A percentile compares a stretch with the other conserved stretches of the same genome.
These are phyloP conservation scores for Papilionanthe hybrid DNA, from an alignment of 116 monocot genomes.

Conservation along the genomic window DNA sequence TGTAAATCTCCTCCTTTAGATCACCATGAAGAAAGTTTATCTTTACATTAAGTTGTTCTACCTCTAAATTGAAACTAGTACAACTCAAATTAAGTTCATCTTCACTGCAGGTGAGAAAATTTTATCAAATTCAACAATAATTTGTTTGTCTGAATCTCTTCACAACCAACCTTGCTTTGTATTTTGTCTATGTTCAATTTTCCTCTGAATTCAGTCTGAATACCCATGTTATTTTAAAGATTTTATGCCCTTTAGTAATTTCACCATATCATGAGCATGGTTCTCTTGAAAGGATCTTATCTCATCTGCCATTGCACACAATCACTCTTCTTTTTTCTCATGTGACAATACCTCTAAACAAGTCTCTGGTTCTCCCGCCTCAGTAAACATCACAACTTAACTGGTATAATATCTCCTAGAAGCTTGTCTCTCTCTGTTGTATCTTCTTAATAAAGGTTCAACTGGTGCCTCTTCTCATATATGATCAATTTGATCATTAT, in stretches of 20 bases:
- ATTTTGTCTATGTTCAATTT: background rate
- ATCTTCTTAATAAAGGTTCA: background rate
- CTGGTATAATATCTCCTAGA: background rate
- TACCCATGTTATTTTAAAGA: background rate
- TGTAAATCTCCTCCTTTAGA: too few species aligned
- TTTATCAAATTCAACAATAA: background rate
- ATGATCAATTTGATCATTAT: too few species aligned
- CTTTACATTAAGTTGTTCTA: too few species aligned
- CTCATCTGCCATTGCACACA: background rate
- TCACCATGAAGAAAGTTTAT: too few species aligned
- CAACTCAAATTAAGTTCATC: background rate
- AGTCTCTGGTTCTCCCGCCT: background rate
- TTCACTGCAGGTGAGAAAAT: background rate
- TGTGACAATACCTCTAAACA: background rate
- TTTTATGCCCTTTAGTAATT: background rate
- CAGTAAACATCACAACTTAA: background rate
- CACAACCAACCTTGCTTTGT: background rate
- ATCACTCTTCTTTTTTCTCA: background rate
- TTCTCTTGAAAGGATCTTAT: background rate
- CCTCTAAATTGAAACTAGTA: too few species aligned
- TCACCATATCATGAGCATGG: background rate
- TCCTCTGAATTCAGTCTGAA: background rate
- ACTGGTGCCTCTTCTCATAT: background rate
- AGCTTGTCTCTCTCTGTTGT: background rate
- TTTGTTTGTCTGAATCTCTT: background rate